These are phyloP conservation scores for Leishmania guyanensis DNA, from an alignment of 208 protist genomes.

Conservation along the genomic window DNA sequence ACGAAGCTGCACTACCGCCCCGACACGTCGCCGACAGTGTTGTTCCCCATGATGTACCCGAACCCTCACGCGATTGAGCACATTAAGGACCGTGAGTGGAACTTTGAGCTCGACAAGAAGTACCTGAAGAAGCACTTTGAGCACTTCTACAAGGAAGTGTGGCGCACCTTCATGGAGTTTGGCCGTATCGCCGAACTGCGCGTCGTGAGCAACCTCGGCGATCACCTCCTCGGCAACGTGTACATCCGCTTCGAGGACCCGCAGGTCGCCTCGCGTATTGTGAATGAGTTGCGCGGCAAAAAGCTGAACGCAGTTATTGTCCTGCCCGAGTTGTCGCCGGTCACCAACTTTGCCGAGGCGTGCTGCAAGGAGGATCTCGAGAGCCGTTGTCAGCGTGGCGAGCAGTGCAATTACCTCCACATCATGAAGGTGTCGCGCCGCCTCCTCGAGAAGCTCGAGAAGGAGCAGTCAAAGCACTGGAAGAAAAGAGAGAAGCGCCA, in stretches of 20 bases:
- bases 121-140: constrained; percentile 95
- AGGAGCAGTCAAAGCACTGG: constrained; percentile 87
- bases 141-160: constrained; percentile 97
- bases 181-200: constrained; percentile 95
- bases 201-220: constrained; percentile 96
- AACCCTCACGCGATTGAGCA: constrained; percentile 82
- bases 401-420: constrained; percentile 99
- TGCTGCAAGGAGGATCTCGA: constrained; percentile 97
- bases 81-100: constrained; percentile 66
- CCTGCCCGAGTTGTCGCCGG: constrained; percentile 96
- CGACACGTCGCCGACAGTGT: constrained; percentile 92
- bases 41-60: constrained; percentile 97
- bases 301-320: constrained; percentile 88
- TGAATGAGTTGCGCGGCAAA: constrained; percentile 83
- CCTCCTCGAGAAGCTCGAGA: constrained; percentile 84
- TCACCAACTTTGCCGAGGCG: constrained; percentile 98
- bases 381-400: constrained; percentile 89
- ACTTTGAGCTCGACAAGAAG: constrained; percentile 73
- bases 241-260: constrained; percentile 96
- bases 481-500: constrained; percentile 49
- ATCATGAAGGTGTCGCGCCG: constrained; percentile 91
- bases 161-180: constrained; percentile 92
- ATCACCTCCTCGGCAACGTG: constrained; percentile 98
- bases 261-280: constrained; percentile 82
- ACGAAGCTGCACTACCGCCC: constrained; percentile 95